Evolutionary conservation across 108 stramenopile species (phyloP).

Genomic region (Craspedostauros australis): DNA sequence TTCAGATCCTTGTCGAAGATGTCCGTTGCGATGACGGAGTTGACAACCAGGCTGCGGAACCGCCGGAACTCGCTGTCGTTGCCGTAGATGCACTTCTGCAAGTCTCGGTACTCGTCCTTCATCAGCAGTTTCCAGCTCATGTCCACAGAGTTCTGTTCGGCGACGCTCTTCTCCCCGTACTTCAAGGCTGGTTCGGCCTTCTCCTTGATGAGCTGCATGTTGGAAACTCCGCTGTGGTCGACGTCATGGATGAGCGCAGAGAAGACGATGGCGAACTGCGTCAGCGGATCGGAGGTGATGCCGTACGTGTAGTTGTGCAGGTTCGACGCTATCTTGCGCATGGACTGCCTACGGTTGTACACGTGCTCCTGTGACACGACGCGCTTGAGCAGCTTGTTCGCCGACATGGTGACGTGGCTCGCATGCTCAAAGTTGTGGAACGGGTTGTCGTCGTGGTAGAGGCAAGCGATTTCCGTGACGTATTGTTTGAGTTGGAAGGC

Average conservation of each 20-base stretch:
- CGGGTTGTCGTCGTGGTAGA: slow-evolving; percentile 42
- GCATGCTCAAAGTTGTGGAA: slow-evolving; percentile 70
- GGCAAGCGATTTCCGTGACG: slow-evolving; percentile 46
- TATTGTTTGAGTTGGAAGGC: slow-evolving; percentile 38
- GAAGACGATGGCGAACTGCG: slow-evolving; percentile 28
- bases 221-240: slow-evolving; percentile 53
- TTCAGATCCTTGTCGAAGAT: slow-evolving; percentile 49
- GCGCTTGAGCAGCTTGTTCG: slow-evolving; percentile 42
- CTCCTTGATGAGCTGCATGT: slow-evolving; percentile 43
- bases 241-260: slow-evolving; percentile 41
- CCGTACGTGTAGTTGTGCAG: slow-evolving; percentile 27
- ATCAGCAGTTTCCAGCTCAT: slow-evolving; percentile 44
- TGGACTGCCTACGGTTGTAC: too few relatives aligned
- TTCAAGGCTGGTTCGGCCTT: slow-evolving; percentile 33
- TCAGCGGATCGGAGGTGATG: slow-evolving; percentile 23
- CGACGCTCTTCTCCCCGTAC: slow-evolving; percentile 34
- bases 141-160: slow-evolving; percentile 55
- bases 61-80: slow-evolving; percentile 22
- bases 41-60: slow-evolving; percentile 23
- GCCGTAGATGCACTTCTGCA: slow-evolving; percentile 41
- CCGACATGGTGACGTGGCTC: slow-evolving; percentile 38
- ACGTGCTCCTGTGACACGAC: slow-evolving; percentile 11
- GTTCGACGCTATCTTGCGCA: slow-evolving; percentile 7
- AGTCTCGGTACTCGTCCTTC: slow-evolving; percentile 26
- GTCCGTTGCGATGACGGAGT: slow-evolving; percentile 49